Percentiles rank a stretch among this genome's conserved stretches.
phyloP scores from a whole-genome alignment of 1,139 yeast species.

The Pichia sp. region DNA sequence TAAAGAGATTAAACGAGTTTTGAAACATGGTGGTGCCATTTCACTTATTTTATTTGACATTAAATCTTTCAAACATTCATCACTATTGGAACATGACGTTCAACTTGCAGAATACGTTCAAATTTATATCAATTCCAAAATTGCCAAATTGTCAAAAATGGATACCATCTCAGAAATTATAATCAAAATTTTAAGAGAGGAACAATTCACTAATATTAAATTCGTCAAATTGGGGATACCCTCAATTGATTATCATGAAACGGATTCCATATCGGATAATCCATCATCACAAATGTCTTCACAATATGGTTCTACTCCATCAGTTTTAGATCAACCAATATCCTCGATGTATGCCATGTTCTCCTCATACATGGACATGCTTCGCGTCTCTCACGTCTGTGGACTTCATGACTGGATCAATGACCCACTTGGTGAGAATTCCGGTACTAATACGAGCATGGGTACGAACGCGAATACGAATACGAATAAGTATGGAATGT shows the following conservation, averaged over 20 bases:
- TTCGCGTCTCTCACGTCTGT: slow-evolving; percentile 16
- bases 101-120: slow-evolving; percentile 9
- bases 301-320: background rate
- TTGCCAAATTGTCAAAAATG: slow-evolving; percentile 8
- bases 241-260: slow-evolving; percentile 4
- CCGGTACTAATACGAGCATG: too few relatives aligned
- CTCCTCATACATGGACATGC: slow-evolving; percentile 22
- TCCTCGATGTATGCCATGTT: slow-evolving; percentile 22
- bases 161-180: slow-evolving; percentile 18
- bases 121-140: slow-evolving; percentile 8
- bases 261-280: too few relatives aligned
- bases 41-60: slow-evolving; percentile 15
- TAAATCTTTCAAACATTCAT: background rate
- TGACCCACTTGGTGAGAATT: slow-evolving; percentile 2
- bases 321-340: slow-evolving; percentile 12
- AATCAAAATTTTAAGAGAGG: slow-evolving; percentile 15
- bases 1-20: slow-evolving; percentile 22
- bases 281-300: background rate
- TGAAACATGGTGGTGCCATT: slow-evolving; percentile 23
- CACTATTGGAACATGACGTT: slow-evolving; percentile 3
- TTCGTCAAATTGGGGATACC: slow-evolving; percentile 25
- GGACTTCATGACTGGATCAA: slow-evolving; percentile 7
- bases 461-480: too few relatives aligned
- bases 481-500: too few relatives aligned
- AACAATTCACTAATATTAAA: slow-evolving; percentile 22